Evolutionary conservation across 192 early-diverging fungal species (phyloP).

Genomic region (Entomortierella parvispora): DNA sequence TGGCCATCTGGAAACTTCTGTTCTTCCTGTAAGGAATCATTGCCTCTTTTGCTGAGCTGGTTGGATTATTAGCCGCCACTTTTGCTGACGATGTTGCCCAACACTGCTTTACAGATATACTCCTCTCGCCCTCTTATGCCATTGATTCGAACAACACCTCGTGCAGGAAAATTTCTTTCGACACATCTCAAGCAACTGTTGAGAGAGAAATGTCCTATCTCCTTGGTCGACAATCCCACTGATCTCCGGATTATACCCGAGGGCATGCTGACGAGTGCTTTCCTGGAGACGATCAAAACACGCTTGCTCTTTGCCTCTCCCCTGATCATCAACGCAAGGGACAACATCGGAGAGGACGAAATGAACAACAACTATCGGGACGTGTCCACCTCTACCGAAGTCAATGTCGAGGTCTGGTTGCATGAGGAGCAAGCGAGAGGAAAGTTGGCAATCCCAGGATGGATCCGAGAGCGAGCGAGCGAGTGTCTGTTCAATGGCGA

Average conservation of each 20-base stretch:
- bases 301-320: conserved; percentile 70
- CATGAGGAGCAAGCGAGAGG: conserved; percentile 53
- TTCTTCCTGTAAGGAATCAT: conserved; percentile 74
- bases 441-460: conserved; percentile 75
- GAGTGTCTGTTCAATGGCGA: conserved; percentile 87
- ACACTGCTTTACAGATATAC: conserved; percentile 64
- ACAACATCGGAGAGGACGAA: conserved; percentile 53
- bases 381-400: conserved; percentile 57
- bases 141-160: conserved; percentile 68
- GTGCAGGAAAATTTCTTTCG: conserved; percentile 72
- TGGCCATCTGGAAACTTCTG: conserved; percentile 79
- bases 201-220: conserved; percentile 60
- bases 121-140: conserved; percentile 73
- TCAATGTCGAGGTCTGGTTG: conserved; percentile 52
- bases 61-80: background rate
- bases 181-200: conserved; percentile 69
- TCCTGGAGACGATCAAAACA: conserved; percentile 76
- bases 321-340: conserved; percentile 51
- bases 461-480: conserved; percentile 84
- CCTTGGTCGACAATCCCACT: conserved; percentile 41
- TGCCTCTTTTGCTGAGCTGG: too few species aligned
- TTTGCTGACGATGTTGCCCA: conserved; percentile 12
- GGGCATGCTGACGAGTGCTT: conserved; percentile 56
- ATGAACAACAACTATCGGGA: conserved; percentile 56
- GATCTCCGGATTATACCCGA: conserved; percentile 56